These are phyloP conservation scores for Viola odorata DNA, from an alignment of 345 rosid genomes.

Conservation along the genomic window DNA sequence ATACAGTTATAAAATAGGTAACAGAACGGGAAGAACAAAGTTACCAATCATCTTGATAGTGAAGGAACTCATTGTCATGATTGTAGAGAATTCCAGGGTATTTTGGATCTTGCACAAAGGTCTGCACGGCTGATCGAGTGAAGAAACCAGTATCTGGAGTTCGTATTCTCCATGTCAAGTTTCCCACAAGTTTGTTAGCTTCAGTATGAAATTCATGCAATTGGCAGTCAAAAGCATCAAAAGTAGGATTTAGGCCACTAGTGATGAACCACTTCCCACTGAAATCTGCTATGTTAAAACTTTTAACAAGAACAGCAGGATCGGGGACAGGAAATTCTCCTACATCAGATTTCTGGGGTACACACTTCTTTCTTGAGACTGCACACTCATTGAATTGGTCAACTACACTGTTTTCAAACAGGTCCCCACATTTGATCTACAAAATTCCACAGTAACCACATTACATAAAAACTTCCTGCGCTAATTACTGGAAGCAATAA, in stretches of 20 bases:
- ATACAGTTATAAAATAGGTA: neutral
- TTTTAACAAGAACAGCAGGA: constrained; percentile 65
- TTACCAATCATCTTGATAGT: constrained; percentile 96
- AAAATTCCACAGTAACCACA: constrained; percentile 1
- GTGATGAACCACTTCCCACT: constrained; percentile 83
- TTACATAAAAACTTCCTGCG: no score
- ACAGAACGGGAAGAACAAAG: neutral
- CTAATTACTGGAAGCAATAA: no score
- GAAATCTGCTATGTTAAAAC: constrained; percentile 69
- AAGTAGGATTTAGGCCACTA: constrained; percentile 89
- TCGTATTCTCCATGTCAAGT: constrained; percentile 73
- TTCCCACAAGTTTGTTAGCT: constrained; percentile 64
- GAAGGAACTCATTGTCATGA: constrained; percentile 90
- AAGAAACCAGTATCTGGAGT: constrained; percentile 75
- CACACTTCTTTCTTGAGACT: constrained; percentile 86
- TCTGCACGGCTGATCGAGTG: constrained; percentile 61
- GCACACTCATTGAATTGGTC: constrained; percentile 95
- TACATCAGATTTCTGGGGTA: constrained; percentile 75
- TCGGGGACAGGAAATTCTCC: constrained; percentile 86
- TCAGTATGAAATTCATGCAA: constrained; percentile 79
- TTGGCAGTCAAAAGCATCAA: constrained; percentile 81
- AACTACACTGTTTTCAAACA: constrained; percentile 74
- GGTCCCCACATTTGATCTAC: constrained; percentile 95
- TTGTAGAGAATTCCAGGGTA: constrained; percentile 74
- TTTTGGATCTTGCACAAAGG: constrained; percentile 67